Base-by-base conservation (phyloP, 1,139 yeast genomes). In the Saccharomycopsis hybrid region DNA sequence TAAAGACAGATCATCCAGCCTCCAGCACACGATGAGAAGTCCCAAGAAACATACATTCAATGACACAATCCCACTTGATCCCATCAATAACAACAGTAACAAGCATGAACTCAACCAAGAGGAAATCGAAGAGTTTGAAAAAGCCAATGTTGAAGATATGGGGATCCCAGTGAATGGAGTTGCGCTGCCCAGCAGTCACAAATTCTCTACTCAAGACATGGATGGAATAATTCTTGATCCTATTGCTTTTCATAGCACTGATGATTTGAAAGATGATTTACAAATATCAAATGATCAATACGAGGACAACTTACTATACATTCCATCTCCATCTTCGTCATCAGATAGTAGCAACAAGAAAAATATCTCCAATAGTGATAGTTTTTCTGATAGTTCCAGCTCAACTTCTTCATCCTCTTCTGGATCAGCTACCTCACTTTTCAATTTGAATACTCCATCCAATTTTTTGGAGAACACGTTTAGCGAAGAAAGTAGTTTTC, bases 141-240 rank as follows among this genome's bases (percentile, higher is more conserved):
- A 60, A 54, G 64, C 61, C n/a, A 63, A 63, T 41, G 55, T 63
- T 2, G 64, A 62, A 39, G 66, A 63, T 46, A 56, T 63, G 43
- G 66, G 66, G 5, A 47, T 58, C 1, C 64, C 61, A 46, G 58
- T 57, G 4, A 54, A 37, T 38, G 62, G 60, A 40, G 54, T 56
- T 41, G 27, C n/a, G 4, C 52, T 56, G 11, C 55, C 52, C 8
- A 41, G 42, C 29, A 32, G 36, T 4, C 43, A 46, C 29, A 49
- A 45, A 29, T 42, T 51, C 24, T 32, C 49, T 18, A 41, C 41
- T 9, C 44, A 44, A n/a, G 51, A 51, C 24, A 42, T 51, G 43
- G 54, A 51, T 30, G 52, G 54, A 13, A 51, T 51, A 4, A 49
- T 51, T 11, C 45, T 51, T n/a, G 54, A 51, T 29, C 54, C 54